Conservation (phyloP, 345 rosid genomes). For the Salix brachista region DNA sequence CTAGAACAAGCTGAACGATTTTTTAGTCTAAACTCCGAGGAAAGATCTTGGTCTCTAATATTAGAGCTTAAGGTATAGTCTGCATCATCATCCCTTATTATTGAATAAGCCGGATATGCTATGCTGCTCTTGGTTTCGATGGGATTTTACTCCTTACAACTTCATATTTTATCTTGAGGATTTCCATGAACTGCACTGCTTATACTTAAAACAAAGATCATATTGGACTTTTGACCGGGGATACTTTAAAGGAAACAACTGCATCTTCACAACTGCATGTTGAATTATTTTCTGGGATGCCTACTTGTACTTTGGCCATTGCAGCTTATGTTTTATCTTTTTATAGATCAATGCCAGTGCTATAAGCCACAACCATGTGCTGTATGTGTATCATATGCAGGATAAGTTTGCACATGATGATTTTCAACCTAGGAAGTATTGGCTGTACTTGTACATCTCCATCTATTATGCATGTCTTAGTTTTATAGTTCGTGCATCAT, state of each 20-base stretch:
- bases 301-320: neutral
- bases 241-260: neutral
- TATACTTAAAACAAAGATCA: neutral
- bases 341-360: neutral
- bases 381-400: neutral
- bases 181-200: neutral
- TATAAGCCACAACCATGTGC: neutral
- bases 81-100: neutral
- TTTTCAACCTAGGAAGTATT: neutral
- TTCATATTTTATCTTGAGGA: neutral
- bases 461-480: neutral
- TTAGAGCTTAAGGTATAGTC: slow-evolving; percentile 50
- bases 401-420: neutral
- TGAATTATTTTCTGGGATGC: too few species aligned
- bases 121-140: neutral
- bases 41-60: slow-evolving; percentile 43
- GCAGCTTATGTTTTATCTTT: neutral
- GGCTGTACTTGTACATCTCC: neutral
- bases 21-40: slow-evolving; percentile 32
- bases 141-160: neutral
- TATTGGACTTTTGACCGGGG: neutral
- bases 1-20: slow-evolving; percentile 43
- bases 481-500: neutral
- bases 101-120: neutral
- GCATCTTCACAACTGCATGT: too few species aligned